phyloP scores from a whole-genome alignment of 2,329 filamentous ascomycete species.

The Trichoderma brevicompactum region DNA sequence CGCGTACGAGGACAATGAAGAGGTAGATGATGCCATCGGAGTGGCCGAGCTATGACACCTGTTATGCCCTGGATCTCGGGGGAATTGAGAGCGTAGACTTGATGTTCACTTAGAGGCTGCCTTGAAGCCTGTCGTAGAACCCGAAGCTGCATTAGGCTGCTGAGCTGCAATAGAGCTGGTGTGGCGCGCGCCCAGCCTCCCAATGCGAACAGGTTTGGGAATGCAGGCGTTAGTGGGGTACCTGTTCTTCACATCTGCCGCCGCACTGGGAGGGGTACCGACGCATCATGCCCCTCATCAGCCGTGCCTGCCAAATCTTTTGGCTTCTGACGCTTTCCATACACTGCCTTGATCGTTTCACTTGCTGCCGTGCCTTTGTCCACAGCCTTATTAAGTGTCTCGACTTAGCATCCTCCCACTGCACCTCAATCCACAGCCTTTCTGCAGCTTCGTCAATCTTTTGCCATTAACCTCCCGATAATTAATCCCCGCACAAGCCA shows the following conservation, averaged over 20 bases:
- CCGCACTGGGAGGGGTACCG: conserved; percentile 32
- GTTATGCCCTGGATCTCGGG: not conserved
- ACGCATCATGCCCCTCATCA: conserved; percentile 34
- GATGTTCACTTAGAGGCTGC: not conserved
- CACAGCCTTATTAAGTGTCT: conserved; percentile 26
- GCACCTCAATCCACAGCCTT: conserved; percentile 4
- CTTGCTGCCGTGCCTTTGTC: conserved; percentile 9
- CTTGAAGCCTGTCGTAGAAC: not conserved
- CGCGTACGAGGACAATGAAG: not conserved
- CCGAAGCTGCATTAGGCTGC: not conserved
- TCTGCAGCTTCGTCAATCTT: not conserved
- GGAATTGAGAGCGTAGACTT: not conserved
- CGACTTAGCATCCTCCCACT: not conserved
- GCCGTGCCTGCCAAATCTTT: conserved; percentile 41
- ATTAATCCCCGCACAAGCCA: conserved; percentile 29
- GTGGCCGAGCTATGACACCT: not conserved
- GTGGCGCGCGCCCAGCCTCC: not conserved
- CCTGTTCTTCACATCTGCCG: conserved; percentile 18
- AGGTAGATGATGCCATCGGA: not conserved
- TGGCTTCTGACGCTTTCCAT: conserved; percentile 51
- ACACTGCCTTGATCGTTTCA: conserved; percentile 20
- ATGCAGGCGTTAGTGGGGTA: conserved; percentile 29
- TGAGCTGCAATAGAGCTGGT: conserved; percentile 6
- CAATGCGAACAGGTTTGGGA: not conserved
- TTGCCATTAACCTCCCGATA: not conserved